Conservation (phyloP, 1,284 basidiomycete species). For the Cryptococcus jaspeensis region DNA sequence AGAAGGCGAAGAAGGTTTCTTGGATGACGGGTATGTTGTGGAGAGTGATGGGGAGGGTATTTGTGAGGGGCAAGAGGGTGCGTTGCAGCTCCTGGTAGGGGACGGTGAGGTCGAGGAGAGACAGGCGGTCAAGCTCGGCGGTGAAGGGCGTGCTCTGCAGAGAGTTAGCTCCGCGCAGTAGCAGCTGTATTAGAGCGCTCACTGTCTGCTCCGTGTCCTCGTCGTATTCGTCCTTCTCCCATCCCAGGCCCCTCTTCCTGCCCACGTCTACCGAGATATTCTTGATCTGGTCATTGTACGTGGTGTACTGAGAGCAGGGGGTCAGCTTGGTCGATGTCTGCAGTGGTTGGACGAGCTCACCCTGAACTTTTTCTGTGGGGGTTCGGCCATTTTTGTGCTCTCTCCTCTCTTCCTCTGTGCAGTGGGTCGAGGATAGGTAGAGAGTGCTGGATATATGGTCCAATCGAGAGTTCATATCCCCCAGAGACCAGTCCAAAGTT, state of each 20-base stretch:
- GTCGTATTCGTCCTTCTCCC: constrained; percentile 44
- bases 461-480: background rate
- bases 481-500: background rate
- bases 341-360: constrained; percentile 21
- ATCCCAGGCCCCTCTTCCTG: constrained; percentile 41
- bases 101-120: constrained; percentile 68
- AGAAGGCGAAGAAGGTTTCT: constrained; percentile 52
- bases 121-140: constrained; percentile 46
- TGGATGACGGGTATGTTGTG: constrained; percentile 70
- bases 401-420: background rate
- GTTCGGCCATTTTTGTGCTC: constrained; percentile 34
- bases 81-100: constrained; percentile 70
- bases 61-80: constrained; percentile 62
- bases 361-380: constrained; percentile 45
- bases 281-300: constrained; percentile 47
- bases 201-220: constrained; percentile 45
- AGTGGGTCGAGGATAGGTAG: background rate
- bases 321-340: constrained; percentile 1
- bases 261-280: constrained; percentile 47
- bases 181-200: constrained; percentile 9
- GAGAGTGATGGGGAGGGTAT: constrained; percentile 75
- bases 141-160: constrained; percentile 45
- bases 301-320: constrained; percentile 33
- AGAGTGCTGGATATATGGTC: background rate
- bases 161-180: background rate